Percentiles rank a stretch among this genome's conserved stretches.
Evolutionary conservation across 257 asterid genomes (phyloP).

Genomic region (Perilla frutescens): DNA sequence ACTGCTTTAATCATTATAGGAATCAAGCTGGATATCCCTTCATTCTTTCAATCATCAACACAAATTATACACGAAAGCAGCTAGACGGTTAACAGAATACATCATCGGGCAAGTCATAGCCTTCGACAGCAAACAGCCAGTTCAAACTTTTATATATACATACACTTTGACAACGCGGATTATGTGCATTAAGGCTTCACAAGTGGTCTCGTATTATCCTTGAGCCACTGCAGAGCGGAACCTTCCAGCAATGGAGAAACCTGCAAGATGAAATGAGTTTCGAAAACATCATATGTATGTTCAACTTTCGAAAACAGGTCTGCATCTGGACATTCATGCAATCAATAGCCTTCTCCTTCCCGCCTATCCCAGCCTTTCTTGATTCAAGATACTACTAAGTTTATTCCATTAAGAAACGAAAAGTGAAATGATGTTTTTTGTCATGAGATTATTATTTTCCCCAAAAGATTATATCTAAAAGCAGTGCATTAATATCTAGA

Average conservation of each 20-base stretch:
- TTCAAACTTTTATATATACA: conserved; percentile 6
- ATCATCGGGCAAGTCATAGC: conserved; percentile 12
- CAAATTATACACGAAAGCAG: not conserved
- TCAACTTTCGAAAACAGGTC: no score
- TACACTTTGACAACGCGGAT: not conserved
- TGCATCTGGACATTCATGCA: no score
- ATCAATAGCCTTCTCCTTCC: no score
- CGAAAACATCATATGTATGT: not conserved
- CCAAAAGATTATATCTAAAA: no score
- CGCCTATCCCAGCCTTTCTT: no score
- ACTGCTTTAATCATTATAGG: no score
- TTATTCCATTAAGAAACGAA: no score
- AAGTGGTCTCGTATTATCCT: conserved; percentile 78
- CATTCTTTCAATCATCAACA: not conserved
- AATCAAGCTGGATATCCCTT: no score
- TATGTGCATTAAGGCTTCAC: conserved; percentile 40
- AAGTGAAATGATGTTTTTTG: no score
- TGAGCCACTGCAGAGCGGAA: conserved; percentile 77
- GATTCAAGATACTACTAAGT: no score
- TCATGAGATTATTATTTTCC: no score
- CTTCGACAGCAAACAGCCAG: not conserved
- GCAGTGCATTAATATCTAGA: no score
- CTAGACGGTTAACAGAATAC: not conserved
- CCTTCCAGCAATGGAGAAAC: conserved; percentile 91
- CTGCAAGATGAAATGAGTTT: conserved; percentile 41